These are phyloP conservation scores for Russula dissimulans DNA, from an alignment of 768 basidiomycete genomes.

Conservation along the genomic window DNA sequence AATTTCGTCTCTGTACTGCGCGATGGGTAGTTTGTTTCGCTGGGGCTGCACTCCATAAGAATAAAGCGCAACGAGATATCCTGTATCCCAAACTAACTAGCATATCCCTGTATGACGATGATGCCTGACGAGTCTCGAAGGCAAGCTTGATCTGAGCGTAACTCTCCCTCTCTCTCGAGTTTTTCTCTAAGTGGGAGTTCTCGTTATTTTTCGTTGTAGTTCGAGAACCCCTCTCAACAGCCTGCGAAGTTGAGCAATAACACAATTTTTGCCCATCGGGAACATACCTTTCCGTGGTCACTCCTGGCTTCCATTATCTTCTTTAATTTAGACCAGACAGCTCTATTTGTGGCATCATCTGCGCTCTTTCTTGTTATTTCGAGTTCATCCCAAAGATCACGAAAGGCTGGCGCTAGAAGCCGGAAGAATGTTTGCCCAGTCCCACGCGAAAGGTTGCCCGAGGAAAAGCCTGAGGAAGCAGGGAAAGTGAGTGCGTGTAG, in stretches of 20 bases:
- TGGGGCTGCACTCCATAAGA: constrained; percentile 40
- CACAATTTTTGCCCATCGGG: neutral
- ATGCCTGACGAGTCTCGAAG: constrained; percentile 54
- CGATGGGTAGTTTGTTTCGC: constrained; percentile 78
- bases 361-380: constrained; percentile 51
- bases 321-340: constrained; percentile 60
- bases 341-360: constrained; percentile 57
- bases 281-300: constrained; percentile 35
- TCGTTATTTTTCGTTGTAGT: neutral
- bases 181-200: neutral
- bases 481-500: constrained; percentile 71
- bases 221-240: neutral
- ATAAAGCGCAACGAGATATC: neutral
- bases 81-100: constrained; percentile 44
- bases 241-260: constrained; percentile 6
- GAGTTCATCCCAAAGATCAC: constrained; percentile 89
- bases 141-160: constrained; percentile 47
- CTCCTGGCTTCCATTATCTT: constrained; percentile 56
- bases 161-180: neutral
- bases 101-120: constrained; percentile 76
- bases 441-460: constrained; percentile 36
- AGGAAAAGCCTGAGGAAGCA: constrained; percentile 51
- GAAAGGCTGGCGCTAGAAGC: constrained; percentile 68
- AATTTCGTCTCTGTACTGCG: constrained; percentile 68
- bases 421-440: constrained; percentile 60